These are phyloP conservation scores for Filobasidium wieringae DNA, from an alignment of 768 basidiomycete genomes.

Conservation along the genomic window DNA sequence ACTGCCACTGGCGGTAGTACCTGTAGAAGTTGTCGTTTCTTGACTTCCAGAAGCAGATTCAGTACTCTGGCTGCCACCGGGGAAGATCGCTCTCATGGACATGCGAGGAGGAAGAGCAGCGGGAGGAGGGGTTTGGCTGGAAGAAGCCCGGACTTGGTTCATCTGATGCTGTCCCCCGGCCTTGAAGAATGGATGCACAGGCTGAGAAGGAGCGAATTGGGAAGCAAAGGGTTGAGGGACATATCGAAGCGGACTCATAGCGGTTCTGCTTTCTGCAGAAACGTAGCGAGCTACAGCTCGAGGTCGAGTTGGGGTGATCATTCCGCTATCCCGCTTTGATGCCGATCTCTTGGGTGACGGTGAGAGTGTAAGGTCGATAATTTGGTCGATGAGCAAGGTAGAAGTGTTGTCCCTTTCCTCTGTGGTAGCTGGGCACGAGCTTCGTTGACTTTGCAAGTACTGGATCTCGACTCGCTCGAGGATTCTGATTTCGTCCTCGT, in stretches of 20 bases:
- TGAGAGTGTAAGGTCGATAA: constrained; percentile 17
- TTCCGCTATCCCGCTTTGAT: background rate
- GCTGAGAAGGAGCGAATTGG: background rate
- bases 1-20: background rate
- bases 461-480: too few species aligned
- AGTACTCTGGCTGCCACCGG: background rate
- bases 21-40: background rate
- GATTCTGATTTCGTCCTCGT: too few species aligned
- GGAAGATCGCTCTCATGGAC: constrained; percentile 7
- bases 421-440: too few species aligned
- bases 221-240: background rate
- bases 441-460: too few species aligned
- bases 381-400: background rate
- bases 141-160: constrained; percentile 7
- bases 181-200: constrained; percentile 32
- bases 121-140: constrained; percentile 12
- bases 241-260: constrained; percentile 15
- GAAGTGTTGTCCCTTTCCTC: too few species aligned
- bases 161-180: too few species aligned
- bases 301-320: constrained; percentile 15
- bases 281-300: constrained; percentile 17
- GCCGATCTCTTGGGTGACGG: constrained; percentile 13
- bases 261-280: constrained; percentile 17
- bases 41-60: constrained; percentile 3
- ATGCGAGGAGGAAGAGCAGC: constrained; percentile 19